Percentiles rank a stretch among this genome's conserved stretches.
Conservation (phyloP, 768 basidiomycete genomes). For the Collybia sordida region DNA sequence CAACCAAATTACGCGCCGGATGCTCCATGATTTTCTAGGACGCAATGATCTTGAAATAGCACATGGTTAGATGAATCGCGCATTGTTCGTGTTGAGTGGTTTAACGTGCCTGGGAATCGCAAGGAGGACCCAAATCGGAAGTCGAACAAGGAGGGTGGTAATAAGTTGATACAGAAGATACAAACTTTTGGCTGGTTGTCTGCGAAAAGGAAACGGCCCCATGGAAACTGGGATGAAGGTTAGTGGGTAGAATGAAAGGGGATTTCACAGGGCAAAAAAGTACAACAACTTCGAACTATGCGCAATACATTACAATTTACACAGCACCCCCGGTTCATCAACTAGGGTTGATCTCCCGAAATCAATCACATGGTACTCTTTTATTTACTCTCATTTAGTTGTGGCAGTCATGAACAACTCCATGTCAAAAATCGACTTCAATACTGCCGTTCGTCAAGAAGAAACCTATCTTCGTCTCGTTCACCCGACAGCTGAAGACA, state of each 20-base stretch:
- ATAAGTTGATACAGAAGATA: constrained; percentile 45
- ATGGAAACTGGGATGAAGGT: constrained; percentile 13
- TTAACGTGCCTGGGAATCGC: constrained; percentile 32
- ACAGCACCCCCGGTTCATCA: no score
- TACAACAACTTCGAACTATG: no score
- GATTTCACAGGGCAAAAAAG: no score
- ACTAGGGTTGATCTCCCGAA: background rate
- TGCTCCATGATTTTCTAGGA: constrained; percentile 45
- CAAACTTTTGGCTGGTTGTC: constrained; percentile 50
- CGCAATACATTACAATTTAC: background rate
- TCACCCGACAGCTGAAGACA: constrained; percentile 75
- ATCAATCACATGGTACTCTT: background rate
- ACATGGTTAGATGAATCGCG: background rate
- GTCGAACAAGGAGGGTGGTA: constrained; percentile 37
- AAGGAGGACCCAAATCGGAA: constrained; percentile 48
- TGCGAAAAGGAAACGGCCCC: constrained; percentile 26
- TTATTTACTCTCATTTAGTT: no score
- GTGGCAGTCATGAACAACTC: background rate
- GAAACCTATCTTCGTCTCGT: constrained; percentile 59
- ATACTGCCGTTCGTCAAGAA: constrained; percentile 65
- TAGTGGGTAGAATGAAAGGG: no score
- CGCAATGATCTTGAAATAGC: constrained; percentile 33
- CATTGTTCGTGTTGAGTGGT: background rate
- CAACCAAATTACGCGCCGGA: constrained; percentile 37
- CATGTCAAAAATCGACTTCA: constrained; percentile 47